Conservation (phyloP, 495 filamentous ascomycete genomes). For the Hypoxylon lienhwacheense region DNA sequence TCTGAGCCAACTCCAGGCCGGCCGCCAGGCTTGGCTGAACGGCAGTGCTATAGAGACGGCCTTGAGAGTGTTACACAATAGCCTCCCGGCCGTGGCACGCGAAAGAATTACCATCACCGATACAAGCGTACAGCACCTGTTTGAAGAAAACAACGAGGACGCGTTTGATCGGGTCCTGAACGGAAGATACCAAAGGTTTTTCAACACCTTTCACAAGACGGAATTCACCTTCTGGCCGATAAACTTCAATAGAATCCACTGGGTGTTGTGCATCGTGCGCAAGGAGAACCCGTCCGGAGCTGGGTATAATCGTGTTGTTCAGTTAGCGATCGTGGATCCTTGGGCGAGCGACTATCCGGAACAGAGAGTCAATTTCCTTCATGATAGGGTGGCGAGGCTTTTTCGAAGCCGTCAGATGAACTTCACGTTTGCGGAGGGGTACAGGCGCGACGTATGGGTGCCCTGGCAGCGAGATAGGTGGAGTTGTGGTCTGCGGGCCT, state of each 20-base stretch:
- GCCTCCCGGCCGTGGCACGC: slow-evolving; percentile 7
- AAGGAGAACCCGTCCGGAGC: not conserved
- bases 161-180: not conserved
- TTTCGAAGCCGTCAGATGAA: not conserved
- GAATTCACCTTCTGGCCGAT: slow-evolving; percentile 30
- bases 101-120: slow-evolving; percentile 10
- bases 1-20: slow-evolving; percentile 23
- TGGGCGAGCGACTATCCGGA: not conserved
- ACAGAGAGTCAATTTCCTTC: not conserved
- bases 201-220: not conserved
- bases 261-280: slow-evolving; percentile 26
- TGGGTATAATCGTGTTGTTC: slow-evolving; percentile 10
- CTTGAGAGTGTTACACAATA: slow-evolving; percentile 4
- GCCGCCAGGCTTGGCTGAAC: slow-evolving; percentile 15
- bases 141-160: not conserved
- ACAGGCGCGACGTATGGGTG: slow-evolving; percentile 1
- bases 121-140: not conserved
- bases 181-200: not conserved
- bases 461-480: slow-evolving; percentile 9
- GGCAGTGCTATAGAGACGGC: slow-evolving; percentile 26
- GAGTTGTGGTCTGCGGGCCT: slow-evolving; percentile 29
- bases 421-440: not conserved
- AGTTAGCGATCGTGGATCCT: slow-evolving; percentile 20
- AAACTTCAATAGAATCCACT: slow-evolving; percentile 20
- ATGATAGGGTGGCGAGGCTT: not conserved